Evolutionary conservation across 768 basidiomycete species (phyloP), one percentile per base, ranked within the genome.

Genomic region (Porphyrellus cyaneotinctus): DNA sequence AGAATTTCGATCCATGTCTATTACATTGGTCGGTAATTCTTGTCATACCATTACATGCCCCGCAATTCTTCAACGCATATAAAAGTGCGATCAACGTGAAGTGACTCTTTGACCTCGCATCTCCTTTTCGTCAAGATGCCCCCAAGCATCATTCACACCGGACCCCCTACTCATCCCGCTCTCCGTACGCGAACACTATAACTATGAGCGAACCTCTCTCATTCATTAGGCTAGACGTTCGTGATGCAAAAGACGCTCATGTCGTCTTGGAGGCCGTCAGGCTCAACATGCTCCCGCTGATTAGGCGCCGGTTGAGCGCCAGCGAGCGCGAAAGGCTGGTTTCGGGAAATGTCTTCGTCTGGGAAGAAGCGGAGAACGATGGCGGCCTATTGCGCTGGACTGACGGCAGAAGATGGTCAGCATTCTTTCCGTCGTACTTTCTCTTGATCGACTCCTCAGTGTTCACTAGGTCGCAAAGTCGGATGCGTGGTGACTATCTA

Each of bases 281-380:
- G 26, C 77, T 80, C 43, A 82, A 82, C 56, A 72, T 85, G 36
- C 72, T 90, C 30, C 88, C 88, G 7, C 72, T 91, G 47, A 81
- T 89, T 55, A 84, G 78, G 53, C 80, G 86, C 18, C 80, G 88
- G 10, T 73, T 91, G n/a, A 78, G 83, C 13, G 74, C 82, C 4
- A 81, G 72, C 53, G 88, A 91, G 64, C 75, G 88, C 39, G 87
- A 87, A 31, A 80, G 84, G 37, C 73, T 91, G 6, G 65, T 65
- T 35, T 86, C 87, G 46, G 88, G 88, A 2, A 86, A 89, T 54
- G 79, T 91, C 37, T 91, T 88, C 60, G 88, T 91, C 35, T 91
- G 88, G 88, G 88, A 91, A 60, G 88, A 91, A 66, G 85, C 87
- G 4, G 87, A 86, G 58, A 75, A 79, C 47, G 88, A 88, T 44